phyloP scores from a whole-genome alignment of 2,329 filamentous ascomycete species.

The Trichoderma aggressivum region DNA sequence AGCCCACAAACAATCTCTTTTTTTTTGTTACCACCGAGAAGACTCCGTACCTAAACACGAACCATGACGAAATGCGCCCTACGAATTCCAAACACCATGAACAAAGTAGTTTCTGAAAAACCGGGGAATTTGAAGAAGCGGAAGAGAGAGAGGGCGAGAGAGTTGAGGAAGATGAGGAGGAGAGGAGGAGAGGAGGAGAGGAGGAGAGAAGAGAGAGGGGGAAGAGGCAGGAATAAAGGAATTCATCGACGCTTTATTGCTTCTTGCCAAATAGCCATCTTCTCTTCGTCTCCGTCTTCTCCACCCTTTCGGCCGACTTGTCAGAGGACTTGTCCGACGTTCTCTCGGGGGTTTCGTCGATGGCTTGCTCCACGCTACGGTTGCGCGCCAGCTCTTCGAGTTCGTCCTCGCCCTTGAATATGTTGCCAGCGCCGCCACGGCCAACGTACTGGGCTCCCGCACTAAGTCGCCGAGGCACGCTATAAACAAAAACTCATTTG shows the following conservation, averaged over 20 bases:
- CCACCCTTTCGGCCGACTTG: constrained; percentile 6
- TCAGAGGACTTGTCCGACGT: not conserved
- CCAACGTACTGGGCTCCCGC: constrained; percentile 63
- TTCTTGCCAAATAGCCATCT: constrained; percentile 16
- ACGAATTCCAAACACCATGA: not conserved
- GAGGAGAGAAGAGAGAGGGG: no score
- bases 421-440: constrained; percentile 72
- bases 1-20: not conserved
- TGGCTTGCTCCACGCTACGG: constrained; percentile 32
- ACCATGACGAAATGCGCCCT: not conserved
- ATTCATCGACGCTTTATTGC: not conserved
- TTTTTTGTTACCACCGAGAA: not conserved
- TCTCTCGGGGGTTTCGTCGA: constrained; percentile 30
- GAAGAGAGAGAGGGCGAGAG: not conserved
- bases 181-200: not conserved
- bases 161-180: no score
- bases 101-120: not conserved
- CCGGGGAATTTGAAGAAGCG: not conserved
- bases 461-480: constrained; percentile 54
- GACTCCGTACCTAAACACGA: not conserved
- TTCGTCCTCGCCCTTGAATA: constrained; percentile 50
- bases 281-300: constrained; percentile 20
- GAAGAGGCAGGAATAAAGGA: not conserved
- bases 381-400: constrained; percentile 30
- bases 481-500: constrained; percentile 27